These are phyloP conservation scores for Chrysoporthe austroafricana DNA, from an alignment of 2,329 filamentous ascomycete genomes.

Conservation along the genomic window DNA sequence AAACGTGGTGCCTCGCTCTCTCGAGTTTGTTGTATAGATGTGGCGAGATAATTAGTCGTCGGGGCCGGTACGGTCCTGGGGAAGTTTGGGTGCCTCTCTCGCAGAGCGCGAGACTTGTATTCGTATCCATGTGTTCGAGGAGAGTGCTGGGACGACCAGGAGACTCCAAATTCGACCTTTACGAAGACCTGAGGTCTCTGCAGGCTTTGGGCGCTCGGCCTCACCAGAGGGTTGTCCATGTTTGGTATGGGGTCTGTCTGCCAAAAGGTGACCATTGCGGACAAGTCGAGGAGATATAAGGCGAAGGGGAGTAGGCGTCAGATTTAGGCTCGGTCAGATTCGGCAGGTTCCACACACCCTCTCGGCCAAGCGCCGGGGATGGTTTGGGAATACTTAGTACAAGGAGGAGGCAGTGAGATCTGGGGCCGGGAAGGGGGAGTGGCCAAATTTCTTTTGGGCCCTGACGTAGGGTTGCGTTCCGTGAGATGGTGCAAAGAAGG, in stretches of 20 bases:
- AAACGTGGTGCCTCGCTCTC: slow-evolving; percentile 16
- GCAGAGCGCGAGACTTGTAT: slow-evolving; percentile 51
- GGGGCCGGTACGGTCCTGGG: slow-evolving; percentile 50
- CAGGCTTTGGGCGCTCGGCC: slow-evolving; percentile 35
- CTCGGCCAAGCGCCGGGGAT: slow-evolving; percentile 13
- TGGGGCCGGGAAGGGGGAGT: not conserved
- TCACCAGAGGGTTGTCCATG: slow-evolving; percentile 35
- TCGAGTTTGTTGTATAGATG: slow-evolving; percentile 25
- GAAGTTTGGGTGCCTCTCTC: slow-evolving; percentile 46
- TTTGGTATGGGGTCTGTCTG: slow-evolving; percentile 33
- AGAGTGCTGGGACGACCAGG: slow-evolving; percentile 49
- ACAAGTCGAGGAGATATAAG: slow-evolving; percentile 20
- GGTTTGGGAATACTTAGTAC: not conserved
- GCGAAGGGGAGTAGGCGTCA: not conserved
- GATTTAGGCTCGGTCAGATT: slow-evolving; percentile 17
- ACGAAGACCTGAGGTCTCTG: slow-evolving; percentile 52
- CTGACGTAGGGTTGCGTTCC: slow-evolving; percentile 16
- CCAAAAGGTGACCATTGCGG: slow-evolving; percentile 31
- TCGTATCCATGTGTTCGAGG: slow-evolving; percentile 50
- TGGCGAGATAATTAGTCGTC: slow-evolving; percentile 50
- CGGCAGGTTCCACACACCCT: slow-evolving; percentile 17
- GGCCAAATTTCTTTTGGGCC: slow-evolving; percentile 13
- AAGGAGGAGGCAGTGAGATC: slow-evolving; percentile 11
- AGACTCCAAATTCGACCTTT: slow-evolving; percentile 56
- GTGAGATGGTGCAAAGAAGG: slow-evolving; percentile 20